phyloP scores from a whole-genome alignment of 192 early-diverging fungal species.

The Coemansia sp. region DNA sequence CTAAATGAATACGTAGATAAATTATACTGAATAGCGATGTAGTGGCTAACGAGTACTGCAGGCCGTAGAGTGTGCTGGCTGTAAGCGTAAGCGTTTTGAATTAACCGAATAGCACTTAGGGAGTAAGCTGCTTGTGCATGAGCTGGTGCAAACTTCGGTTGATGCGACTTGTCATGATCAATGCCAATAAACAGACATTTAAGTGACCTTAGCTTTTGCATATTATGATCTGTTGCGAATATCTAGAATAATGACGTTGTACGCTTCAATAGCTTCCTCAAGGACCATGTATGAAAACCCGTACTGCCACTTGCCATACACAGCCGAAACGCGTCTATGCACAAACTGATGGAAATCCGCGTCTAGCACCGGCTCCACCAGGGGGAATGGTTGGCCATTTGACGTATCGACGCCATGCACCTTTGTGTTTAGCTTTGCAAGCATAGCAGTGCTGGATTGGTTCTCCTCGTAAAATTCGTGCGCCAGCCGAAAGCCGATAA shows the following conservation, averaged over 20 bases:
- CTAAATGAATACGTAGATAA: too few species aligned
- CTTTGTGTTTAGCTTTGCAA: conserved; percentile 28
- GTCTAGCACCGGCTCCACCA: conserved; percentile 28
- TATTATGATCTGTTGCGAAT: conserved; percentile 21
- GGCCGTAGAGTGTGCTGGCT: too few species aligned
- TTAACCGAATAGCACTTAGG: too few species aligned
- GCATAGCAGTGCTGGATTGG: conserved; percentile 12
- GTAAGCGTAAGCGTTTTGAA: too few species aligned
- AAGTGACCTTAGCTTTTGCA: too few species aligned
- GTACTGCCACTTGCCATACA: conserved; percentile 36
- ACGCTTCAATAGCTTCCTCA: conserved; percentile 38
- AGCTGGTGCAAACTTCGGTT: too few species aligned
- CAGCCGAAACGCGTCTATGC: conserved; percentile 11
- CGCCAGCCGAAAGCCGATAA: conserved; percentile 35
- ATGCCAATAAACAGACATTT: too few species aligned
- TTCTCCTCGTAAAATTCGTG: conserved; percentile 21
- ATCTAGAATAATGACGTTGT: conserved; percentile 38
- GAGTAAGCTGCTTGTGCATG: too few species aligned
- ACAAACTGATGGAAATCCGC: conserved; percentile 32
- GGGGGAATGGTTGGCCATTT: conserved; percentile 31
- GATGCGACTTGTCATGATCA: too few species aligned
- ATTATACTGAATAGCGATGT: too few species aligned
- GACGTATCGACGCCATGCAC: conserved; percentile 26
- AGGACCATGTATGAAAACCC: conserved; percentile 51
- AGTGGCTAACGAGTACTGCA: too few species aligned